Percentiles rank a stretch among this genome's conserved stretches.
These are phyloP conservation scores for Collybia sp. DNA, from an alignment of 768 basidiomycete species.

Conservation along the genomic window DNA sequence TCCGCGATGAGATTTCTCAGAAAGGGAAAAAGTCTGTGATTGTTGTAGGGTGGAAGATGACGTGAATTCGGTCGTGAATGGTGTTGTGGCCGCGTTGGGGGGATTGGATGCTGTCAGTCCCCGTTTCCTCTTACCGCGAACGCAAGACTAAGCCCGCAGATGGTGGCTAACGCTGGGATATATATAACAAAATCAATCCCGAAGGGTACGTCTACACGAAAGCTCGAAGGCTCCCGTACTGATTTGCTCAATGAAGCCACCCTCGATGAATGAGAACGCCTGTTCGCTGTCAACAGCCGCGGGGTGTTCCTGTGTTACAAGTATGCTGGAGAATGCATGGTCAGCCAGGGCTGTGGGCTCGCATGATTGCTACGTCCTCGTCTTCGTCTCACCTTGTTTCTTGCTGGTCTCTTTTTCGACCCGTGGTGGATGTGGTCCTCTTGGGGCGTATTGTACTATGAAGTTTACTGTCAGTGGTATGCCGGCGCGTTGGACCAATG, in stretches of 20 bases:
- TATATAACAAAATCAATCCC: conserved; percentile 10
- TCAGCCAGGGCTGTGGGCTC: conserved; percentile 28
- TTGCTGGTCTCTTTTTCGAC: too few relatives aligned
- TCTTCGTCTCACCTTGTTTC: background rate
- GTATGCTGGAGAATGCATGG: conserved; percentile 27
- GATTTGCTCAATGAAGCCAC: conserved; percentile 7
- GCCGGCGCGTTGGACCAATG: conserved; percentile 14
- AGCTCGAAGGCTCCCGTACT: background rate
- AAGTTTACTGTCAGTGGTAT: conserved; percentile 41
- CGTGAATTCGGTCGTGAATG: conserved; percentile 8
- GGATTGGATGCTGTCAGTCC: background rate
- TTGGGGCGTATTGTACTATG: conserved; percentile 24
- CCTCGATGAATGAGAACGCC: conserved; percentile 20
- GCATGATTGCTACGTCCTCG: conserved; percentile 26
- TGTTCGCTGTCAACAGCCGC: conserved; percentile 22
- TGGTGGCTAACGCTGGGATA: conserved; percentile 32
- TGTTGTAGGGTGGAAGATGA: conserved; percentile 6
- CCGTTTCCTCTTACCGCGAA: background rate
- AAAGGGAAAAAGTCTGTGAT: too few relatives aligned
- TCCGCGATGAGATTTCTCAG: too few relatives aligned
- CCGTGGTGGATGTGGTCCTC: too few relatives aligned
- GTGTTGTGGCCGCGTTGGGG: conserved; percentile 1
- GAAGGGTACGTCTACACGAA: conserved; percentile 12
- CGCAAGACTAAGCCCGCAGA: conserved; percentile 14
- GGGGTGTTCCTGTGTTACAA: conserved; percentile 28